Evolutionary conservation across 495 filamentous ascomycete species (phyloP), one percentile per base, ranked within the genome.

Genomic region (Penicillium canescens): DNA sequence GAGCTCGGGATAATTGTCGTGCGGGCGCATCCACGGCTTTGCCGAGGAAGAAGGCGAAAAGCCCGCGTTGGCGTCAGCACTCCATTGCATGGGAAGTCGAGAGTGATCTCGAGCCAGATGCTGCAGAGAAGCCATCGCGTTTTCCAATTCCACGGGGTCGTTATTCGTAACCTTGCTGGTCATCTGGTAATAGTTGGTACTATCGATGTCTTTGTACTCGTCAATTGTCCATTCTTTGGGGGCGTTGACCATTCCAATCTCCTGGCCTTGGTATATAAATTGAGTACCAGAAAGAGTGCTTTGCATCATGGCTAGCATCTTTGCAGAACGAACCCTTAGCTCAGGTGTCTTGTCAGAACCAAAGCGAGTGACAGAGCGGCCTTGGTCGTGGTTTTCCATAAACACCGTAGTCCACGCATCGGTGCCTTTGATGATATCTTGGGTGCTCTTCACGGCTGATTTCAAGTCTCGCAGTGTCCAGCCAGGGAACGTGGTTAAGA

Each of bases 71-170:
- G 62, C 56, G 0, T 69, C 67, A 3, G 50, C 63, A 54, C 79
- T 68, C 85, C 84, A 89, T 45, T 83, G 83, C 76, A 88, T 83
- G 0, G 85, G 85, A 10, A 78, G 65, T 8, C 85, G 72, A 3
- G 82, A 75, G 56, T 89, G 76, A 52, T 89, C 86, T n/a, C 85
- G 75, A 0, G 80, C 80, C 44, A 78, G 69, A 26, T 74, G 66
- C 47, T 77, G 70, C 31, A 86, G 36, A 0, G 72, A 61, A 11
- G 66, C 50, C 46, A 74, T 62, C 0, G 70, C 76, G 1, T 66
- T 61, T 35, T 61, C 67, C 12, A 83, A 52, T 5, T 59, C 65
- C 12, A 64, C 54, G 11, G 67, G 61, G 33, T 80, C 65, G 12
- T 66, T 53, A 14, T 41, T 43, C 0, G 65, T 52, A 2, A 57